Percentiles rank a stretch among this genome's conserved stretches.
Conservation (phyloP, 352 stramenopile genomes). For the Phytophthora citrophthora region DNA sequence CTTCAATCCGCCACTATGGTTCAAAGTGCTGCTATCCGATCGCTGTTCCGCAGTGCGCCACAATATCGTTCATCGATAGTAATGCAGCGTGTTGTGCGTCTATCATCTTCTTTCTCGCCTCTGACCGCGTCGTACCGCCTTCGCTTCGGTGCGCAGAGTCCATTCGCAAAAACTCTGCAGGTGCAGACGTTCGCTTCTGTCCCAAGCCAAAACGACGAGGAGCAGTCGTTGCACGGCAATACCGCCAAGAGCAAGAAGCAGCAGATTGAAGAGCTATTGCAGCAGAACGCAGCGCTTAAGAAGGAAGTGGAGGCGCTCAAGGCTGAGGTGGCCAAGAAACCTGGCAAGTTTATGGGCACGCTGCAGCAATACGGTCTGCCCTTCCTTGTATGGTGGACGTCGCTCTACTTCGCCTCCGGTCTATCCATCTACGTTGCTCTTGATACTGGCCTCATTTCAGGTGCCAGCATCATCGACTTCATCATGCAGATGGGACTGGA, state of each 20-base stretch:
- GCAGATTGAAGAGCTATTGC: slow-evolving; percentile 77
- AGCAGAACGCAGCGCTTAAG: slow-evolving; percentile 77
- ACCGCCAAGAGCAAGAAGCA: slow-evolving; percentile 44
- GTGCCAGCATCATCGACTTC: slow-evolving; percentile 84
- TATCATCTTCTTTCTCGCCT: slow-evolving; percentile 23
- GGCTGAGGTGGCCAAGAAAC: slow-evolving; percentile 59
- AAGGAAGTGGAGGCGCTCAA: slow-evolving; percentile 71
- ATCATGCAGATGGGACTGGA: slow-evolving; percentile 85
- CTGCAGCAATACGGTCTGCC: slow-evolving; percentile 88
- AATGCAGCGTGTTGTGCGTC: slow-evolving; percentile 21
- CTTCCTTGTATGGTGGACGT: slow-evolving; percentile 86
- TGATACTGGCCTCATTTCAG: slow-evolving; percentile 69
- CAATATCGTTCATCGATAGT: slow-evolving; percentile 24
- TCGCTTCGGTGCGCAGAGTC: slow-evolving; percentile 19
- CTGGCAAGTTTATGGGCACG: slow-evolving; percentile 74
- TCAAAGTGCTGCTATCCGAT: slow-evolving; percentile 34
- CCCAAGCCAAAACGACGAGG: slow-evolving; percentile 30
- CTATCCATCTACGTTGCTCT: slow-evolving; percentile 81
- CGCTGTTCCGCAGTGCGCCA: slow-evolving; percentile 29
- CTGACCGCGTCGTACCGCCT: slow-evolving; percentile 16
- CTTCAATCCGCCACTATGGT: slow-evolving; percentile 21
- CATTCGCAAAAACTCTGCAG: slow-evolving; percentile 43
- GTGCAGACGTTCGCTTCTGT: slow-evolving; percentile 62
- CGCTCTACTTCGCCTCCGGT: slow-evolving; percentile 73
- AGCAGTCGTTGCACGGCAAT: slow-evolving; percentile 31